Percentiles rank a stretch among this genome's conserved stretches.
These are phyloP conservation scores for Populus simonii DNA, from an alignment of 345 rosid species.

Conservation along the genomic window DNA sequence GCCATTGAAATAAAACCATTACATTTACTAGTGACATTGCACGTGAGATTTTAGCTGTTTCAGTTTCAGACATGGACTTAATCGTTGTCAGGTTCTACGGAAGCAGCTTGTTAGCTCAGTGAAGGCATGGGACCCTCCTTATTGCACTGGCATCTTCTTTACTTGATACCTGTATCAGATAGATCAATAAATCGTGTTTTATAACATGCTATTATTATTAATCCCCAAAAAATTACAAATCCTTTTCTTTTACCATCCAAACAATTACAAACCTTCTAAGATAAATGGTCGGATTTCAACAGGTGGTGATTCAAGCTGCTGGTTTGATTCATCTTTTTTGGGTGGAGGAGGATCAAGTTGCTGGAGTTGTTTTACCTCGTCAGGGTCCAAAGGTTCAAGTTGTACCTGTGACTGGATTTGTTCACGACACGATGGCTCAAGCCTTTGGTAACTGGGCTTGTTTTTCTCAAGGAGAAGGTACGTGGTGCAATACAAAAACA, in stretches of 20 bases:
- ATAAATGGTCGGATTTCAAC: conserved; percentile 64
- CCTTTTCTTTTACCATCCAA: conserved; percentile 40
- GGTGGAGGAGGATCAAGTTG: conserved; percentile 28
- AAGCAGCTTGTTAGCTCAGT: conserved; percentile 30
- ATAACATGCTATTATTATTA: conserved; percentile 16
- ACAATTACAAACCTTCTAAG: conserved; percentile 91
- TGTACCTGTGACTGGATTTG: conserved; percentile 34
- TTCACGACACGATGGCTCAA: conserved; percentile 45
- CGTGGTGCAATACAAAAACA: conserved; percentile 84
- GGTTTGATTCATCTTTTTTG: conserved; percentile 13
- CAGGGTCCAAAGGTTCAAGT: conserved; percentile 43
- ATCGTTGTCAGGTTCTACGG: conserved; percentile 7
- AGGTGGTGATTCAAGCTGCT: conserved; percentile 27
- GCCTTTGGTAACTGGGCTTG: conserved; percentile 80
- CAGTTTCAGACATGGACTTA: neutral
- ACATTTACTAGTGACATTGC: conserved; percentile 1
- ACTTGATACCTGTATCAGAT: conserved; percentile 12
- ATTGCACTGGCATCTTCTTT: too few relatives aligned
- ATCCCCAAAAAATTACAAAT: conserved; percentile 66
- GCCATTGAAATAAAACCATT: too few relatives aligned
- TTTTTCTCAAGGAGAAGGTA: conserved; percentile 79
- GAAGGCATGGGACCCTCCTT: conserved; percentile 33
- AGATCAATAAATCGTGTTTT: conserved; percentile 33
- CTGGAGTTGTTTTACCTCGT: conserved; percentile 38
- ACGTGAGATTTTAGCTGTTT: conserved; percentile 1